phyloP scores from a whole-genome alignment of 2,329 filamentous ascomycete species.

The Nemania sp. region DNA sequence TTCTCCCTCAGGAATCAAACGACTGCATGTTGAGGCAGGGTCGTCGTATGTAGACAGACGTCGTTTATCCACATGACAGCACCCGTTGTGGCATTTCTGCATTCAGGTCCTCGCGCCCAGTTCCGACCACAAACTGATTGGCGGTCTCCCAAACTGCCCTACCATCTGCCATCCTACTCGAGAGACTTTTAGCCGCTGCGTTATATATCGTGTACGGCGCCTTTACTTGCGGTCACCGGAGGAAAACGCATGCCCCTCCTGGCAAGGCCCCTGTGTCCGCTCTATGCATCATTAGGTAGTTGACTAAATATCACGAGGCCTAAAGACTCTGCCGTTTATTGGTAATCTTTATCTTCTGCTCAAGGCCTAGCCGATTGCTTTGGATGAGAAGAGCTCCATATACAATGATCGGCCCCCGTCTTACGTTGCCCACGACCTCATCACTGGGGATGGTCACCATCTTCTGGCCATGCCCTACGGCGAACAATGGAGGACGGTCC shows the following conservation, averaged over 20 bases:
- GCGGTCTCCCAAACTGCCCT: neutral
- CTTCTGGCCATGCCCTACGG: conserved; percentile 50
- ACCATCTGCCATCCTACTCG: neutral
- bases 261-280: conserved; percentile 1
- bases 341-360: conserved; percentile 24
- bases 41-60: too few species aligned
- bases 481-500: conserved; percentile 49
- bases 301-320: conserved; percentile 1
- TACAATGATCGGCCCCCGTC: conserved; percentile 50
- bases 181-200: neutral
- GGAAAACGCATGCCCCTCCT: conserved; percentile 23
- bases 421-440: conserved; percentile 48
- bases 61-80: too few species aligned
- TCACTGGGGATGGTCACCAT: conserved; percentile 50
- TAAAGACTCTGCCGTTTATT: conserved; percentile 21
- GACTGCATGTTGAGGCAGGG: too few species aligned
- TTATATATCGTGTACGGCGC: conserved; percentile 13
- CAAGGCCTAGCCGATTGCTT: conserved; percentile 13
- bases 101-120: too few species aligned
- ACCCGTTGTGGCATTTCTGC: too few species aligned
- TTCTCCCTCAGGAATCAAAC: too few species aligned
- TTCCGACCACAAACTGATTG: too few species aligned
- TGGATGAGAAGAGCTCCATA: conserved; percentile 51
- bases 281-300: neutral
- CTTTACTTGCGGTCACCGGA: conserved; percentile 20